Base-by-base conservation (phyloP, 2,329 filamentous ascomycete genomes). In the Lecanosticta acicola region DNA sequence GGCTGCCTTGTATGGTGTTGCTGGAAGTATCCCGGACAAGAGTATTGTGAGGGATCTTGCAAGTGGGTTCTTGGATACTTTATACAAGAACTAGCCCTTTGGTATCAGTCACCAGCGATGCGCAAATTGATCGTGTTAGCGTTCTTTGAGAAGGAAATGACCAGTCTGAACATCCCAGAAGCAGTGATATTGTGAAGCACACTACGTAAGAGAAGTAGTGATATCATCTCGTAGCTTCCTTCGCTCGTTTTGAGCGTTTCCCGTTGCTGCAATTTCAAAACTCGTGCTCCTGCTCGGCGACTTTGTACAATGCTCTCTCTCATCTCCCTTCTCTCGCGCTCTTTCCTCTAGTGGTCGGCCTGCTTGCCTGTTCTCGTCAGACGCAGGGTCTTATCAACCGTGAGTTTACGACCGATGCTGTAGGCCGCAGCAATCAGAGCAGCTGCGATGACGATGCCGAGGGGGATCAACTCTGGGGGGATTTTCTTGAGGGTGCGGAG, bases 1-100 rank as follows among this genome's bases (percentile, higher is more conserved):
- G 11, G 87, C 88, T 1, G 90, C 90, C 3, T 71, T 98, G 51
- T 98, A 98, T 68, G 93, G 93, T 44, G 90, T 98, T 46, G 93
- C 93, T 0, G 93, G 93, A 4, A 94, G 87, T 61, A 69, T 98
- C 67, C 93, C 93, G 1, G 94, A 98, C 66, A 97, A 97, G 78
- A 88, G 85, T 57, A 84, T 98, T 26, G 89, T 98, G 24, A 87
- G 87, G 55, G 87, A 94, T 59, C 70, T 98, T 63, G 91, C 90
- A 1, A 87, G 78, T 56, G 91, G 89, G 0, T 98, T 97, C 68
- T 74, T 97, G 63, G 90, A 97, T 70, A 84, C 93, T 42, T 66
- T 96, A 67, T 55, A 52, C 39, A 50, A 52, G 46, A 48, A 45
- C 3, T 54, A 50, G 43, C n/a, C 10, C 11, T 18, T 5, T 11